Base-by-base conservation (phyloP, 1,139 yeast genomes). In the Kodamaea anthophila region DNA sequence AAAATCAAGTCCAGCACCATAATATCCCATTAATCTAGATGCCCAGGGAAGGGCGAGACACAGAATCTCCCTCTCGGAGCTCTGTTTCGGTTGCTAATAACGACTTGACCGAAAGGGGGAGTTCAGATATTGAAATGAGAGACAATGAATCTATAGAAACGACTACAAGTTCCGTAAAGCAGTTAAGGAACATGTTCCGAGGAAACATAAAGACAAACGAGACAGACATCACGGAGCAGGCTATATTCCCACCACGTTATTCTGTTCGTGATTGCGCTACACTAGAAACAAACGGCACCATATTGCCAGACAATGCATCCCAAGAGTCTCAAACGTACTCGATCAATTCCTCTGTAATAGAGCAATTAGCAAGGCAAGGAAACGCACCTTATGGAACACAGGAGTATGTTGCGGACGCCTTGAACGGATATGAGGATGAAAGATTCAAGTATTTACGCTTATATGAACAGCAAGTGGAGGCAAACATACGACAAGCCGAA, bases 361-460 rank as follows among this genome's bases (percentile, higher is more conserved):
- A 49, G 9, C 39, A 52, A 21, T 47, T 60, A 34, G 45, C 47
- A 10, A 14, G 16, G 9, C 18, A 13, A 18, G 15, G 18, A 18
- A 7, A n/a, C 15, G 15, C 11, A 4, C 27, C 27, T 3, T 18
- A 9, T 24, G 27, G 27, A n/a, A 11, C 26, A 7, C 18, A 11
- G 7, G 24, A 22, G 10, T 20, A 11, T 7, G 25, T 24, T 9
- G 16, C 21, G 8, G 24, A 21, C 4, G 32, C 28, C 8, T 6
- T 20, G 11, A 25, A 24, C 4, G 36, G 33, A 9, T 34, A 28
- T n/a, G 43, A 41, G 7, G 45, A 45, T 21, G 62, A 53, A 11
- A 38, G 62, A 29, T 60, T 61, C 36, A 51, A 51, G 30, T 60
- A 49, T 32, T 41, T 62, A 13, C 37, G 51, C 15, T 39, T 46